phyloP scores from a whole-genome alignment of 1,284 basidiomycete genomes.

The Thelephora terrestris region DNA sequence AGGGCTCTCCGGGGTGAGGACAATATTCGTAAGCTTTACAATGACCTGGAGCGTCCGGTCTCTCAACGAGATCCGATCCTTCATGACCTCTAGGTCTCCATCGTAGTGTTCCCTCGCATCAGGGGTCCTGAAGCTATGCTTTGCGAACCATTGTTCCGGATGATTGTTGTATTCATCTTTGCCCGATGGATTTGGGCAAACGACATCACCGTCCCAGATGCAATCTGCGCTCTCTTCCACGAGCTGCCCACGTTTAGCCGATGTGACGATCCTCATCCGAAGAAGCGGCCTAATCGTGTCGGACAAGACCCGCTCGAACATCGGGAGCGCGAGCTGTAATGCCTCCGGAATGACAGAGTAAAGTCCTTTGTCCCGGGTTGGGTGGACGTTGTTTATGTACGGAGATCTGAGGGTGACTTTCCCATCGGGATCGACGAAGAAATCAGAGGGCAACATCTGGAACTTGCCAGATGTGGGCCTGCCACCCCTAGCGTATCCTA shows the following conservation, averaged over 20 bases:
- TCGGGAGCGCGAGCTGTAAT: constrained; percentile 7
- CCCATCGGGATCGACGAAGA: constrained; percentile 3
- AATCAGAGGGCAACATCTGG: constrained; percentile 13
- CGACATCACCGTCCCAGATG: not conserved
- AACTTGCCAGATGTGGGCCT: constrained; percentile 1
- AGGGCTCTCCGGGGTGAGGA: constrained; percentile 18
- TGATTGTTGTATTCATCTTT: too few species aligned
- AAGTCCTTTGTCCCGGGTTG: not conserved
- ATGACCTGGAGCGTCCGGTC: constrained; percentile 18
- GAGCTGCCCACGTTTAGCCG: too few species aligned
- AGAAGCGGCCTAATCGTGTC: constrained; percentile 1
- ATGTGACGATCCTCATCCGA: not conserved
- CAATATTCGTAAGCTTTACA: constrained; percentile 23
- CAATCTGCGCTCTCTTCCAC: not conserved
- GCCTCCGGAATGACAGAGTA: constrained; percentile 3
- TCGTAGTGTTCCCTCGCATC: not conserved
- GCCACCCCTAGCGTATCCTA: not conserved
- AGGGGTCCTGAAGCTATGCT: not conserved
- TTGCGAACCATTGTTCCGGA: not conserved
- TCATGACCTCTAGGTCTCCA: not conserved
- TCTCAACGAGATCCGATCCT: constrained; percentile 1
- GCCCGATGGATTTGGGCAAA: too few species aligned
- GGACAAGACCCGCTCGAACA: constrained; percentile 10
- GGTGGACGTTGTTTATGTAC: constrained; percentile 10
- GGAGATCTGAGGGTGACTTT: not conserved